Base-by-base conservation (phyloP, 2,329 filamentous ascomycete species). In the Allantophomopsis cytisporea region DNA sequence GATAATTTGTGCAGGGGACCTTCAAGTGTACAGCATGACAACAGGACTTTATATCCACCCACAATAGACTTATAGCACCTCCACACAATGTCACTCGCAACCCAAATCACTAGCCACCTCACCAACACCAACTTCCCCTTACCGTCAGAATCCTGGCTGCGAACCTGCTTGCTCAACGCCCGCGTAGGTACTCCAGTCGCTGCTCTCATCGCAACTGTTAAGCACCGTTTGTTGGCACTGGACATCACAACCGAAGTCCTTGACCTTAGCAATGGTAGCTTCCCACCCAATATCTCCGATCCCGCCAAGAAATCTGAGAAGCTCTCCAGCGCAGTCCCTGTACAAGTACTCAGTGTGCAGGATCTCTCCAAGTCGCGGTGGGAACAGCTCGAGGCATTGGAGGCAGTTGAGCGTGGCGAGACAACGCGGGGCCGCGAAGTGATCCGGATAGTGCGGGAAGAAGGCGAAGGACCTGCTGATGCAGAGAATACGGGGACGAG, bases 321-420 rank as follows among this genome's bases (percentile, higher is more conserved):
- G 0, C 62, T 96, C 0, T 44, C 62, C 0, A 68, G 67, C 1
- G 73, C 84, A 23, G 66, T 89, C 1, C 66, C 80, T 3, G 80
- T 91, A 1, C 91, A 96, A 58, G 73, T 96, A 1, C 63, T 94
- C 2, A 87, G 93, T 50, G 68, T 96, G 7, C 81, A 94, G 54
- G 88, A 96, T 54, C 70, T 96, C 15, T 72, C 79, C 2, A 69
- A 73, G 39, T 86, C 81, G 50, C 72, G 82, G 38, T 94, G 88
- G 85, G 80, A 85, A 46, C 86, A 95, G 58, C 72, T 94, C 23
- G 86, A 95, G 57, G 76, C 79, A 28, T 74, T 91, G 6, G 83
- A 89, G 57, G 72, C 77, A 34, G 65, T 77, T 35, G 76, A 81
- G 51, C 69, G 82, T 11, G 84, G 84, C 1, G 83, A 89, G 60